Evolutionary conservation across 2,329 filamentous ascomycete species (phyloP), one percentile per base, ranked within the genome.

Genomic region (Sporothrix globosa): DNA sequence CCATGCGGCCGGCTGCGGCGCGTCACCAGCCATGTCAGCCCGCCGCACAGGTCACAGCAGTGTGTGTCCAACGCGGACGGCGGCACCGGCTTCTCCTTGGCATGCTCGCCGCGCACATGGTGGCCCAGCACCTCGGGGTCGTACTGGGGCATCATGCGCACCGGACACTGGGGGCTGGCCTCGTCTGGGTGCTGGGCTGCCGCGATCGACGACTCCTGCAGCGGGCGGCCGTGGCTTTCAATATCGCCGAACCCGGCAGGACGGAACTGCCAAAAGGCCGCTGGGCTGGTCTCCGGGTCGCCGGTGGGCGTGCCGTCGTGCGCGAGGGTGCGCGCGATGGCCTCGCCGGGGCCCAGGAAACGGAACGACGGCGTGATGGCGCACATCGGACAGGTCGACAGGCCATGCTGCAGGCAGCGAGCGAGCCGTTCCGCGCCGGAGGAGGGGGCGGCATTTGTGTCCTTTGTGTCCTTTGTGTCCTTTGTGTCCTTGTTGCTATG

Each of bases 361-460:
- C n/a, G 11, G 6, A 56, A 41, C 7, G 70, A 69, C 21, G 70
- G 70, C 4, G 68, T 69, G 24, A 72, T 72, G 56, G 70, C 70
- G 24, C 70, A 72, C 63, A 70, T 65, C 10, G 70, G 70, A 13
- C 70, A 72, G 4, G 70, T 72, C 11, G 67, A 54, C 27, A 72
- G 53, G n/a, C 63, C 54, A 13, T 72, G 70, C 34, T 46, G 68
- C 0, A 72, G 48, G 13, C 70, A 72, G 5, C 58, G 54, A 17
- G 60, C 67, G 7, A 70, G 24, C 30, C 58, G 24, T 24, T 19
- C 54, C 3, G 60, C 14, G 5, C n/a, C 39, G 2, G 24, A 11
- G 1, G 70, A 2, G 39, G 14, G 13, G 10, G n/a, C 58, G n/a
- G n/a, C 17, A 19, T 34, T 10, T 27, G 4, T 24, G 21, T 17